Evolutionary conservation across 2,329 filamentous ascomycete species (phyloP).

Genomic region (Myriangium duriaei): DNA sequence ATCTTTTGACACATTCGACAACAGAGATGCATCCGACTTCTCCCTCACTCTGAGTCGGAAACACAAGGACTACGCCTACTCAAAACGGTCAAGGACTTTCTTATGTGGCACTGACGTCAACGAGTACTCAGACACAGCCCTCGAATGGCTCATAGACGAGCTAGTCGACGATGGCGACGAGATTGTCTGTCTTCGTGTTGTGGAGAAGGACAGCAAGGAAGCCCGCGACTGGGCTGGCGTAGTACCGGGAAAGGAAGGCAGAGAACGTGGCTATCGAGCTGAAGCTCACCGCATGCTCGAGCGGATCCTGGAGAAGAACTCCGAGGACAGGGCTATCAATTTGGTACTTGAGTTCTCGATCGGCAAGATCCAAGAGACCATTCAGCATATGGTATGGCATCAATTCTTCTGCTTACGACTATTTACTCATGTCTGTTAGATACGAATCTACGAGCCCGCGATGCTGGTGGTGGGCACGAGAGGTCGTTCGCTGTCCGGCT

Average conservation of each 20-base stretch:
- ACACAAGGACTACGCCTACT: slow-evolving; percentile 73
- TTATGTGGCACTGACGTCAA: slow-evolving; percentile 86
- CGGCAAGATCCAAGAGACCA: slow-evolving; percentile 80
- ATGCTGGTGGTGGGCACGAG: slow-evolving; percentile 84
- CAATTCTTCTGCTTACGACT: too few relatives aligned
- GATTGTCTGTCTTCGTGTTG: slow-evolving; percentile 76
- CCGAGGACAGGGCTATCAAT: slow-evolving; percentile 70
- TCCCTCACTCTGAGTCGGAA: slow-evolving; percentile 75
- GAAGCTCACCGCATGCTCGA: slow-evolving; percentile 66
- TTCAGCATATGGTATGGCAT: slow-evolving; percentile 67
- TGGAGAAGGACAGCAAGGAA: slow-evolving; percentile 69
- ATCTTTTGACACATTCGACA: slow-evolving; percentile 62
- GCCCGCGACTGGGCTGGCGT: slow-evolving; percentile 35
- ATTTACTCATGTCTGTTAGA: too few relatives aligned
- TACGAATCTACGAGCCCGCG: slow-evolving; percentile 80
- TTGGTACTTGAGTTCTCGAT: slow-evolving; percentile 77
- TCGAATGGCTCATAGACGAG: slow-evolving; percentile 87
- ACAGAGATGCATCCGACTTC: slow-evolving; percentile 53
- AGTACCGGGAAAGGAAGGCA: slow-evolving; percentile 47
- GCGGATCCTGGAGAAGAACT: slow-evolving; percentile 67
- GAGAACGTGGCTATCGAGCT: slow-evolving; percentile 48
- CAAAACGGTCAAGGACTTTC: slow-evolving; percentile 72
- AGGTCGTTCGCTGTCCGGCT: slow-evolving; percentile 70
- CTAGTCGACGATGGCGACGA: slow-evolving; percentile 89
- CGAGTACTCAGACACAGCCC: slow-evolving; percentile 79